Evolutionary conservation across 2,329 filamentous ascomycete species (phyloP).

Genomic region (Sporothrix humicola): DNA sequence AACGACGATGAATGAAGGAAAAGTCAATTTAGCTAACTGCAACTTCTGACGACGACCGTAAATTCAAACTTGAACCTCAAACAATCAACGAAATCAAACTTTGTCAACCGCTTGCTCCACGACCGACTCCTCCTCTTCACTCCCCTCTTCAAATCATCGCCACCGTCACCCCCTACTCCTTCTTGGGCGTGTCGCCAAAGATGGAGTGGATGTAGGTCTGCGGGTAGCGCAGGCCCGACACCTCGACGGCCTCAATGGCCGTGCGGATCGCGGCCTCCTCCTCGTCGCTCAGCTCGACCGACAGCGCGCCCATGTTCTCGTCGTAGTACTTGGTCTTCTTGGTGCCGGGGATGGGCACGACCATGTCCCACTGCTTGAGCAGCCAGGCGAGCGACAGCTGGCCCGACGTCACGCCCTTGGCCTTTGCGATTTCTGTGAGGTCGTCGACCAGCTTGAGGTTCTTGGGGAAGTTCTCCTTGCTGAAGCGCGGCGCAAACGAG

Average conservation of each 20-base stretch:
- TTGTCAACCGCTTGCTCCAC: not conserved
- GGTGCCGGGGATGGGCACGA: slow-evolving; percentile 49
- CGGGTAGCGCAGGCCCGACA: slow-evolving; percentile 32
- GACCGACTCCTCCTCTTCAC: too few species aligned
- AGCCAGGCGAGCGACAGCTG: slow-evolving; percentile 66
- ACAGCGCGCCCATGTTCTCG: slow-evolving; percentile 42
- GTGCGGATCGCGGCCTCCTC: slow-evolving; percentile 34
- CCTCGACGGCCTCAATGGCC: slow-evolving; percentile 28
- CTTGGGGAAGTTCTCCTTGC: slow-evolving; percentile 53
- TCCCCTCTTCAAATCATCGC: too few species aligned
- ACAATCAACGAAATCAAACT: not conserved
- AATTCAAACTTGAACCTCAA: not conserved
- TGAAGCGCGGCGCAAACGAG: slow-evolving; percentile 48
- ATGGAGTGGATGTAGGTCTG: not conserved
- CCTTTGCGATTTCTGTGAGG: slow-evolving; percentile 40
- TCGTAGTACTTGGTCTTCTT: slow-evolving; percentile 44
- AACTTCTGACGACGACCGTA: not conserved
- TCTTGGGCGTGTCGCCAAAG: slow-evolving; percentile 29
- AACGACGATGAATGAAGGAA: too few species aligned
- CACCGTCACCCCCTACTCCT: too few species aligned
- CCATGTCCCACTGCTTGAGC: slow-evolving; percentile 52
- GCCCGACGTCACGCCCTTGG: slow-evolving; percentile 50
- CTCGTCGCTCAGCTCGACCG: slow-evolving; percentile 37
- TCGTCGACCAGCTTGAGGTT: slow-evolving; percentile 49
- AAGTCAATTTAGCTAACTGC: not conserved